Percentiles rank a stretch among this genome's conserved stretches.
Conservation (phyloP, 768 basidiomycete species). For the Botryobasidium botryosum region DNA sequence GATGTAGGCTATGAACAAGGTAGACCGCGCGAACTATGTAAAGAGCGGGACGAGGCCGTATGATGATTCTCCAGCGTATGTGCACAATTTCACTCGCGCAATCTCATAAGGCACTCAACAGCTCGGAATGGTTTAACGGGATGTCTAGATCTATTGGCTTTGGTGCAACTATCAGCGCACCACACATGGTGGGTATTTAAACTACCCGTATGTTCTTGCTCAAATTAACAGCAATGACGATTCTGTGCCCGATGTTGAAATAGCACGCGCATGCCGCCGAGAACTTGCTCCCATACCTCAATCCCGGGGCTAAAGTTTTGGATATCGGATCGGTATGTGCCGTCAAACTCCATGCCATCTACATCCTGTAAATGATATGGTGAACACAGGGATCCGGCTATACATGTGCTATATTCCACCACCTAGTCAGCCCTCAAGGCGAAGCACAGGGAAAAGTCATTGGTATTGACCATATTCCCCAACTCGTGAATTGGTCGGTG, state of each 20-base stretch:
- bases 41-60: slow-evolving; percentile 36
- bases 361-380: not conserved
- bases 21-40: slow-evolving; percentile 60
- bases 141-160: slow-evolving; percentile 47
- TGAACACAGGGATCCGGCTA: slow-evolving; percentile 66
- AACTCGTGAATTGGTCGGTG: slow-evolving; percentile 54
- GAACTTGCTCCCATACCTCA: slow-evolving; percentile 54
- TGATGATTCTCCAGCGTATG: slow-evolving; percentile 55
- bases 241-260: not conserved
- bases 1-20: slow-evolving; percentile 44
- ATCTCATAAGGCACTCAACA: not conserved
- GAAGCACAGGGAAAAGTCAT: slow-evolving; percentile 45
- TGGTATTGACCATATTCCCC: slow-evolving; percentile 81
- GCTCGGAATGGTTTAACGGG: not conserved
- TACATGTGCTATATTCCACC: slow-evolving; percentile 62
- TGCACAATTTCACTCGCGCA: not conserved
- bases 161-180: slow-evolving; percentile 87
- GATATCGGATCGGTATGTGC: slow-evolving; percentile 34
- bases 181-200: slow-evolving; percentile 60
- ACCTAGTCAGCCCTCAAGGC: slow-evolving; percentile 43
- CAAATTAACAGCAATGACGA: not conserved
- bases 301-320: slow-evolving; percentile 56
- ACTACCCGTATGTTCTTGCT: not conserved
- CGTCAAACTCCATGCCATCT: not conserved
- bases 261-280: slow-evolving; percentile 79